Base-by-base conservation (phyloP, 2,329 filamentous ascomycete genomes). In the Alternaria panax region DNA sequence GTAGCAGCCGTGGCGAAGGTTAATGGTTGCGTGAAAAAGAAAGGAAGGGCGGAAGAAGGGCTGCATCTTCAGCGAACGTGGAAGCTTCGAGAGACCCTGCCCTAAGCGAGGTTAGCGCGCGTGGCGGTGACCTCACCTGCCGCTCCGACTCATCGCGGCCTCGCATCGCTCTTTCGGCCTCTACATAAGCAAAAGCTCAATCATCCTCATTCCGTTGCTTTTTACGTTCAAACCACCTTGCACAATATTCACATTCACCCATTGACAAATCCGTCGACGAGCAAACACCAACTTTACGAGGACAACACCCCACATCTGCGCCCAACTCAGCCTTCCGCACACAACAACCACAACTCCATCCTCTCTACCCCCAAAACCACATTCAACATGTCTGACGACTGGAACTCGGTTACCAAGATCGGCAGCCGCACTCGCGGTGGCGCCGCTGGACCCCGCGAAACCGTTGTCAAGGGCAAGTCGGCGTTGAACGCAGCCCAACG, bases 341-440 rank as follows among this genome's bases (percentile, higher is more conserved):
- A 60, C 52, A 28, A 52, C 53, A 46, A 62, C 52, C 30, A 50
- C 54, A 54, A 47, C 56, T 45, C 24, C 57, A 30, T 30, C 28
- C 34, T 34, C 48, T 50, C 27, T 20, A 50, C 36, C 41, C 30
- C 41, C 32, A 20, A 64, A 14, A 30, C 60, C 51, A 64, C 43
- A 9, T 45, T 20, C 70, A 80, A 70, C 70, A 86, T 87, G 88
- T 88, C 90, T 86, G 84, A 87, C 76, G 92, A 96, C 75, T 98
- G 94, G 93, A 91, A 97, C 73, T 80, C 83, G 70, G 88, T 91
- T 71, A 96, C 93, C 82, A 96, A 95, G 86, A 98, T 99, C 77
- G 95, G 95, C 76, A 92, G 88, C 87, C 94, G 91, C 82, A 87
- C 86, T 75, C 88, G 88, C 74, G 86, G 87, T 67, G 86, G 88